Evolutionary conservation across 345 rosid genomes (phyloP), one percentile per base, ranked within the genome.

Genomic region (Barbarea vulgaris): DNA sequence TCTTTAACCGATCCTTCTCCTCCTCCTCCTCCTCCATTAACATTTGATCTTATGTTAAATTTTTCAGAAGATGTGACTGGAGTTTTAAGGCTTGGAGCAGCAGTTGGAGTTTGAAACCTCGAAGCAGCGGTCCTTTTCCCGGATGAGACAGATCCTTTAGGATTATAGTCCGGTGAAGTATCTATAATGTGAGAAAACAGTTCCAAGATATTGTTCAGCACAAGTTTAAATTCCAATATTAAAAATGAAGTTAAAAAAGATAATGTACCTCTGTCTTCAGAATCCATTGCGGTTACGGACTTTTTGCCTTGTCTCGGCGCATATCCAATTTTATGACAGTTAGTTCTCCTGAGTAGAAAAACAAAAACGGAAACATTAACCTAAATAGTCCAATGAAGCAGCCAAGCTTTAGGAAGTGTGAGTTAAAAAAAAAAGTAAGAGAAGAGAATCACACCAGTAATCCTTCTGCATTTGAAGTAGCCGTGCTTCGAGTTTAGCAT

Each of bases 291-390:
- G 3, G 28, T 44, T 30, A 33, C 18, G 4, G 28, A 46, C 70
- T 77, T 91, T 82, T 79, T 87, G 64, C 80, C 84, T 69, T 84
- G 84, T 21, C 82, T 62, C 10, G 85, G 60, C 34, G 86, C 88
- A 81, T 95, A 95, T 48, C 99, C 97, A 84, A 95, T 87, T 80
- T 66, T 76, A 72, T 90, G 97, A 74, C 93, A 87, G n/a, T 86
- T 69, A 12, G 77, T 21, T 51, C 55, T 63, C 97, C 97, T 94
- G 63, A 19, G n/a, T 27, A 80, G 9, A 44, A 27, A 71, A 8
- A 7, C 81, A 77, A 65, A 4, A 77, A 25, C 11, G 28, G 30
- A 77, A 58, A 55, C 65, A 47, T 57, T 13, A 67, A 69, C 72
- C 33, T n/a, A 30, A 27, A 55, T 17, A 13, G 42, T 36, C 22